Conservation (phyloP, 352 stramenopile species). For the Phytopythium boreale region DNA sequence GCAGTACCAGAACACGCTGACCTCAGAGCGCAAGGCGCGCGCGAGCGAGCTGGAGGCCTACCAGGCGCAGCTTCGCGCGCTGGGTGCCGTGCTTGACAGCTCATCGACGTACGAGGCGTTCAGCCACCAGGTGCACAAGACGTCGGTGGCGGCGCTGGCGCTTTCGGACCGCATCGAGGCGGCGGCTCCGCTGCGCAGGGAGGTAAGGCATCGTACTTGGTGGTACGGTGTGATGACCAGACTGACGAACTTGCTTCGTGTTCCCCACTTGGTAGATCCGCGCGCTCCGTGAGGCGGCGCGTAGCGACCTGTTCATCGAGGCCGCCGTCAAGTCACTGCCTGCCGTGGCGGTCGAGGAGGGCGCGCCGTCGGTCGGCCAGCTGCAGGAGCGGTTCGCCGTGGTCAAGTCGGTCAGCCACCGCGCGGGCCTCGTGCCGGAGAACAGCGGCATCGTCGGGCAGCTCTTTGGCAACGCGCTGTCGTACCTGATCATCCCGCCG, state of each 20-base stretch:
- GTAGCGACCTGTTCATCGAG: conserved; percentile 76
- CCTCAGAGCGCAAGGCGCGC: conserved; percentile 62
- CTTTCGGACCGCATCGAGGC: conserved; percentile 82
- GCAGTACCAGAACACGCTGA: conserved; percentile 54
- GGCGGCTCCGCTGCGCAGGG: conserved; percentile 55
- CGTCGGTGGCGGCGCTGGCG: conserved; percentile 71
- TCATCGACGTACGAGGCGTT: conserved; percentile 83
- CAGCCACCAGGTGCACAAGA: conserved; percentile 84
- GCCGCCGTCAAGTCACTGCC: conserved; percentile 61
- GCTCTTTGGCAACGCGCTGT: conserved; percentile 64
- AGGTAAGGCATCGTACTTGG: conserved; percentile 22
- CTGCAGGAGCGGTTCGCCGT: conserved; percentile 83
- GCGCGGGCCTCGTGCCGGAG: conserved; percentile 64
- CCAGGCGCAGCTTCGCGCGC: conserved; percentile 54
- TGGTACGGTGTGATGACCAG: background rate
- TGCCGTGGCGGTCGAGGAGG: conserved; percentile 53
- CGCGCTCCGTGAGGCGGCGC: conserved; percentile 60
- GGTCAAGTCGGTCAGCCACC: conserved; percentile 69
- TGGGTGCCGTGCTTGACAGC: conserved; percentile 67
- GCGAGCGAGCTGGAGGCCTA: conserved; percentile 62
- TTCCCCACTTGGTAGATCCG: conserved; percentile 37
- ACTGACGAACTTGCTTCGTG: background rate
- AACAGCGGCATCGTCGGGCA: conserved; percentile 70
- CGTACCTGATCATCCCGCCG: conserved; percentile 73
- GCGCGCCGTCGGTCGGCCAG: conserved; percentile 68